Conservation (phyloP, 2,329 filamentous ascomycete species). For the Acrocalymma vagum region DNA sequence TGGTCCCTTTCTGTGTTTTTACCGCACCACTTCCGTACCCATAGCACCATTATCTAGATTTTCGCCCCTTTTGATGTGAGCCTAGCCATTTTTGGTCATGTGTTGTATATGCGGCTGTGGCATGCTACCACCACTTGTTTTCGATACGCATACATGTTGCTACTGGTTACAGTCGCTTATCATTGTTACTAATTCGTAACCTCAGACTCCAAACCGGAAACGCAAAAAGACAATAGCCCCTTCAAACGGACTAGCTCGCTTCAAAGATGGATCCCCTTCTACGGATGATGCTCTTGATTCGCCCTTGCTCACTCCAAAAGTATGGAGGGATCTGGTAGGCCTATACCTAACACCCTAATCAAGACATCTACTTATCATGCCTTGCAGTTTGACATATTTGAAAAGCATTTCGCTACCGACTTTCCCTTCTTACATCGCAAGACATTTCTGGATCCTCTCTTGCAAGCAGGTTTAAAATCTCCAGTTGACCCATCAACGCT, state of each 20-base stretch:
- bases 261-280: slow-evolving; percentile 54
- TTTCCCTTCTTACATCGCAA: slow-evolving; percentile 75
- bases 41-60: slow-evolving; percentile 1
- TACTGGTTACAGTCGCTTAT: not conserved
- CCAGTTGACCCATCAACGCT: slow-evolving; percentile 43
- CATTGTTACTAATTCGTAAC: slow-evolving; percentile 3
- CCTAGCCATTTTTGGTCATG: slow-evolving; percentile 1
- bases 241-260: slow-evolving; percentile 45
- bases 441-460: slow-evolving; percentile 60
- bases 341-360: not conserved
- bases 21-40: no score
- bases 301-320: slow-evolving; percentile 67
- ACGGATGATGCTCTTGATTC: slow-evolving; percentile 69
- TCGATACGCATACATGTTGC: not conserved
- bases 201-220: slow-evolving; percentile 25
- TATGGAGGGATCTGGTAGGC: slow-evolving; percentile 71
- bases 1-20: no score
- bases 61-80: not conserved
- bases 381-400: slow-evolving; percentile 69
- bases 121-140: not conserved
- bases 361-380: slow-evolving; percentile 10
- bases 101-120: no score
- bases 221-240: slow-evolving; percentile 50
- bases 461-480: slow-evolving; percentile 19
- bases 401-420: slow-evolving; percentile 75